Percentiles rank a stretch among this genome's conserved stretches.
phyloP scores from a whole-genome alignment of 441 rosid genomes.

The Viola pubescens region DNA sequence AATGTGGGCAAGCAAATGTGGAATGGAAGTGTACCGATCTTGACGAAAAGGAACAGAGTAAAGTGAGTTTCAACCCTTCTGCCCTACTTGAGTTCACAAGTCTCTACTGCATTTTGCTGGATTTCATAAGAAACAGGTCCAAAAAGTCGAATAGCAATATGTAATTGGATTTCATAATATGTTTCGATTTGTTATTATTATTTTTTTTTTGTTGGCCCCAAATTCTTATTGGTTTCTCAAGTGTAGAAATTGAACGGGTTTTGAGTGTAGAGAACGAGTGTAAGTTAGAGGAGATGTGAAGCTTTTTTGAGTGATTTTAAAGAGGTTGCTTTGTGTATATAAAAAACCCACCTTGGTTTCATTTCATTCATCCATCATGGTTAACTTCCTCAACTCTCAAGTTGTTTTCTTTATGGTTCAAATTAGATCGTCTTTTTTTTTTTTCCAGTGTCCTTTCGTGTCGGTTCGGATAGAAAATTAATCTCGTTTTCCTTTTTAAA shows the following conservation, averaged over 20 bases:
- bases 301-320: conserved; percentile 20
- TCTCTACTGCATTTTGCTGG: conserved; percentile 1
- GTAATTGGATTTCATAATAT: conserved; percentile 7
- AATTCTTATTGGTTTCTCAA: conserved; percentile 26
- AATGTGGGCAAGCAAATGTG: conserved; percentile 15
- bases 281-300: conserved; percentile 22
- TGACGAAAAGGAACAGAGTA: conserved; percentile 6
- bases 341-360: conserved; percentile 15
- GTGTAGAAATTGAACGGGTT: conserved; percentile 26
- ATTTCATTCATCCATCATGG: conserved; percentile 9
- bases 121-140: conserved; percentile 7
- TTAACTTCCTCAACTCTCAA: background rate
- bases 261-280: conserved; percentile 27
- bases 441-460: too few species aligned
- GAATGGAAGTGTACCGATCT: background rate
- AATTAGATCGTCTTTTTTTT: too few species aligned
- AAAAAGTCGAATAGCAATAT: conserved; percentile 8
- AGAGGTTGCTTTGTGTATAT: conserved; percentile 23
- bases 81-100: conserved; percentile 6
- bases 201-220: conserved; percentile 2
- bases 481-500: too few species aligned
- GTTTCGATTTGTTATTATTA: background rate
- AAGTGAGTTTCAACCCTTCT: conserved; percentile 5
- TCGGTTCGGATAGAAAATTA: too few species aligned
- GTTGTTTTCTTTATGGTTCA: too few species aligned